Base-by-base conservation (phyloP, 2,329 filamentous ascomycete genomes). In the Lachnellula occidentalis region DNA sequence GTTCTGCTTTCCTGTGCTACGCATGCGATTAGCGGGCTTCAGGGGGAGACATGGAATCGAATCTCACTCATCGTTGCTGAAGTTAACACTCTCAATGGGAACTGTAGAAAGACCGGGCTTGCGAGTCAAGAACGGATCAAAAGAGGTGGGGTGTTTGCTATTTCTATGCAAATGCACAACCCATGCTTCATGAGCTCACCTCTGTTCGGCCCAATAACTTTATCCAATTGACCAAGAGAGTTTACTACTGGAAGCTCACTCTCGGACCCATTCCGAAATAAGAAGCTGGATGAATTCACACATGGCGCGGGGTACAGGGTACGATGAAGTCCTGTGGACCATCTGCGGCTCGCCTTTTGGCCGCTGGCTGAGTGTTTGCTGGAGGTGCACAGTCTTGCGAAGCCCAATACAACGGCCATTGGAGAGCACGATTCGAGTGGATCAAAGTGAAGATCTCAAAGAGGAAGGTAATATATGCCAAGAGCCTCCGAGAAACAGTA, bases 1-100 rank as follows among this genome's bases (percentile, higher is more conserved):
- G 58, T 57, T 31, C 48, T 57, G 51, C 56, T 59, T 55, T 59
- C 56, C 17, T 50, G 46, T 34, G 46, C 46, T 54, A 37, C 37
- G 11, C 4, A 47, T 36, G 9, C 27, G 8, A 37, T 51, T 41
- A 51, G 49, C 31, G 21, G 15, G 7, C 8, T 17, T 15, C 41
- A 15, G 36, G 4, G 31, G 31, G 27, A 27, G 39, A 48, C 11
- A 11, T n/a, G 27, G 36, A 11, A 31, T 3, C 6, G 41, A 39
- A 34, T 34, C 53, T 51, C 49, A 56, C 48, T 46, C 51, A 53
- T 53, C 34, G 43, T 48, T 47, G 36, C 45, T 41, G 47, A 37
- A 15, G 17, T 37, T 21, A 24, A 12, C 12, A 36, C n/a, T 21
- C 45, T 24, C 36, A 17, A 14, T 49, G n/a, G n/a, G 12, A 49